phyloP scores from a whole-genome alignment of 2,329 filamentous ascomycete genomes.

The Colletotrichum neosansevieriae region DNA sequence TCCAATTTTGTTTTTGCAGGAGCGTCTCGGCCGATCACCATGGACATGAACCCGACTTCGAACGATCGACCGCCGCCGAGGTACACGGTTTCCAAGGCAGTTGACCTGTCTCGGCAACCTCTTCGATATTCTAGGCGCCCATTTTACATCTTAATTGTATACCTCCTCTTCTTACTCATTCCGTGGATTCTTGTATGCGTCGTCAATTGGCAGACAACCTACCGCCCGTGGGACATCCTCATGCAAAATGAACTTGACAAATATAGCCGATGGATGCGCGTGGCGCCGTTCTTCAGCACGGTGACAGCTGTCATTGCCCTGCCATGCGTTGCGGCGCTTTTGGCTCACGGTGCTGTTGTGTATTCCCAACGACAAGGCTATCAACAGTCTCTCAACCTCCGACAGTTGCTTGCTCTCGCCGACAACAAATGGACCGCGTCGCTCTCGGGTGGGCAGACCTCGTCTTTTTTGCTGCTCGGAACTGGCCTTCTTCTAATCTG shows the following conservation, averaged over 20 bases:
- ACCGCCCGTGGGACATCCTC: slow-evolving; percentile 25
- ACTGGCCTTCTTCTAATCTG: slow-evolving; percentile 27
- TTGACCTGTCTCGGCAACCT: slow-evolving; percentile 28
- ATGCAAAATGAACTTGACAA: slow-evolving; percentile 30
- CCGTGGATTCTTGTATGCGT: slow-evolving; percentile 37
- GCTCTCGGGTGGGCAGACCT: slow-evolving; percentile 21
- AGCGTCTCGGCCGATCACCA: slow-evolving; percentile 8
- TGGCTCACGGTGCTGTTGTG: slow-evolving; percentile 37
- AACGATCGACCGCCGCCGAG: slow-evolving; percentile 21
- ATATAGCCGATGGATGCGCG: slow-evolving; percentile 29
- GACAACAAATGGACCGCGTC: slow-evolving; percentile 36
- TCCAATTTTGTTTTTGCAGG: slow-evolving; percentile 1
- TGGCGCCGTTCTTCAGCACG: slow-evolving; percentile 28
- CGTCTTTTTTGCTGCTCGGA: slow-evolving; percentile 26
- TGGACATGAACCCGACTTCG: slow-evolving; percentile 28
- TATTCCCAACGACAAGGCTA: slow-evolving; percentile 31
- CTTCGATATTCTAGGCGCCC: slow-evolving; percentile 33
- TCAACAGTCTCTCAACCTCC: slow-evolving; percentile 31
- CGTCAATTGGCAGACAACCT: slow-evolving; percentile 25
- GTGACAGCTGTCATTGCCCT: slow-evolving; percentile 36
- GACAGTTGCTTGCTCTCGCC: slow-evolving; percentile 36
- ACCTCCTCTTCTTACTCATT: slow-evolving; percentile 28
- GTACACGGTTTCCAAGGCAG: slow-evolving; percentile 30
- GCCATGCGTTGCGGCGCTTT: slow-evolving; percentile 34
- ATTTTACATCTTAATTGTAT: slow-evolving; percentile 31